phyloP scores from a whole-genome alignment of 2,329 filamentous ascomycete genomes.

The Ophiocordyceps robertsii region DNA sequence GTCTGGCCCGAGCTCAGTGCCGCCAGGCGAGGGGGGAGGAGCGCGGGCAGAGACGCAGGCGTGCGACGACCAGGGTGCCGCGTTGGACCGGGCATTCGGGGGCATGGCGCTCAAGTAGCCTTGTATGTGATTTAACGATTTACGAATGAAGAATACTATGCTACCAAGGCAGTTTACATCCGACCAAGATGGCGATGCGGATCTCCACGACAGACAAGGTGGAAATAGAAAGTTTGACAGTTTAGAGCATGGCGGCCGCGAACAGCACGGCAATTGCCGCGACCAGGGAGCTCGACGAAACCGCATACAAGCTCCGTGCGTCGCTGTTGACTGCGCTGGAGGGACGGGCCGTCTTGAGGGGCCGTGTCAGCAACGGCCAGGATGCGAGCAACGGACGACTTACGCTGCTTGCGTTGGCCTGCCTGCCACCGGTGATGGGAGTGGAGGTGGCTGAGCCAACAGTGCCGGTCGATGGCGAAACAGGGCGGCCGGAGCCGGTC shows the following conservation, averaged over 20 bases:
- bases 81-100: slow-evolving; percentile 45
- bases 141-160: not conserved
- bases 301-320: too few species aligned
- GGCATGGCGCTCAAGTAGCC: slow-evolving; percentile 21
- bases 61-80: slow-evolving; percentile 34
- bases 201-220: not conserved
- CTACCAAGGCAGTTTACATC: not conserved
- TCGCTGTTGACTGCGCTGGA: too few species aligned
- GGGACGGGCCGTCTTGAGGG: too few species aligned
- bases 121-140: not conserved
- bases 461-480: too few species aligned
- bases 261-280: too few species aligned
- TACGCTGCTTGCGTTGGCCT: too few species aligned
- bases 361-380: too few species aligned
- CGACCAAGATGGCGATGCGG: not conserved
- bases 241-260: not conserved
- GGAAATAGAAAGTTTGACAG: not conserved
- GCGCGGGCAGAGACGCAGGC: not conserved
- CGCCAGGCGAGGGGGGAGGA: slow-evolving; percentile 3
- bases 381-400: too few species aligned
- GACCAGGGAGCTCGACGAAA: too few species aligned
- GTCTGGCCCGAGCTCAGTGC: slow-evolving; percentile 8
- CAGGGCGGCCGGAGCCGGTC: too few species aligned
- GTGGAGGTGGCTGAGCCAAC: too few species aligned
- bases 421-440: too few species aligned